Evolutionary conservation across 108 stramenopile species (phyloP).

Genomic region (Fragilaria crotonensis): DNA sequence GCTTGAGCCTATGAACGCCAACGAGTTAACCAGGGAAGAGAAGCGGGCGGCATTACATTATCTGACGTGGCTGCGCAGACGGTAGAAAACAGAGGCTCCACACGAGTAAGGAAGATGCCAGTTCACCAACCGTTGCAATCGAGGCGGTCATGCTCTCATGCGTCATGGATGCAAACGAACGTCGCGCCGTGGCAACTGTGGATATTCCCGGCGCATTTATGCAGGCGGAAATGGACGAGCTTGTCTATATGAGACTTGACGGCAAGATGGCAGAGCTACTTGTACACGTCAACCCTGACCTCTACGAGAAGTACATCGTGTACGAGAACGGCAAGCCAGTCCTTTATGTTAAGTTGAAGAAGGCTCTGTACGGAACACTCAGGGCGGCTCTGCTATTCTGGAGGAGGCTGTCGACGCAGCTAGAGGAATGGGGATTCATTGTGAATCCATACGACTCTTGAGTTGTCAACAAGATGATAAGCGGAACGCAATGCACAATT

Average conservation of each 20-base stretch:
- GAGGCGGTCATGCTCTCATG: constrained; percentile 22
- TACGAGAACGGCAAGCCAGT: constrained; percentile 11
- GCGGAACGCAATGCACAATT: constrained; percentile 17
- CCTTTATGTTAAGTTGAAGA: constrained; percentile 16
- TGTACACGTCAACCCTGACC: constrained; percentile 7
- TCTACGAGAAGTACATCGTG: constrained; percentile 8
- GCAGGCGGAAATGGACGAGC: constrained; percentile 21
- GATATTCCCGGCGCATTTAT: constrained; percentile 38
- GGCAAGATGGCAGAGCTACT: constrained; percentile 14
- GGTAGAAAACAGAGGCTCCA: constrained; percentile 6
- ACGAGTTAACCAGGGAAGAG: neutral
- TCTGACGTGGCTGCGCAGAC: constrained; percentile 19
- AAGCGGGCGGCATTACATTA: constrained; percentile 9
- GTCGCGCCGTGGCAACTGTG: constrained; percentile 12
- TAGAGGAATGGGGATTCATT: constrained; percentile 18
- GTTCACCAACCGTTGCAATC: constrained; percentile 26
- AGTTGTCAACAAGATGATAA: constrained; percentile 22
- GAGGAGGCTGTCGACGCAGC: neutral
- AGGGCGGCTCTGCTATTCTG: constrained; percentile 16
- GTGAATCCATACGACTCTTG: constrained; percentile 40
- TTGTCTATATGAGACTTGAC: constrained; percentile 1
- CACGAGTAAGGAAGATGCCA: constrained; percentile 22
- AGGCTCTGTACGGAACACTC: constrained; percentile 19
- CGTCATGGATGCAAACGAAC: constrained; percentile 25
- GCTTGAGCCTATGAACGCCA: neutral